These are phyloP conservation scores for Lippia alba DNA, from an alignment of 305 asterid genomes.

Conservation along the genomic window DNA sequence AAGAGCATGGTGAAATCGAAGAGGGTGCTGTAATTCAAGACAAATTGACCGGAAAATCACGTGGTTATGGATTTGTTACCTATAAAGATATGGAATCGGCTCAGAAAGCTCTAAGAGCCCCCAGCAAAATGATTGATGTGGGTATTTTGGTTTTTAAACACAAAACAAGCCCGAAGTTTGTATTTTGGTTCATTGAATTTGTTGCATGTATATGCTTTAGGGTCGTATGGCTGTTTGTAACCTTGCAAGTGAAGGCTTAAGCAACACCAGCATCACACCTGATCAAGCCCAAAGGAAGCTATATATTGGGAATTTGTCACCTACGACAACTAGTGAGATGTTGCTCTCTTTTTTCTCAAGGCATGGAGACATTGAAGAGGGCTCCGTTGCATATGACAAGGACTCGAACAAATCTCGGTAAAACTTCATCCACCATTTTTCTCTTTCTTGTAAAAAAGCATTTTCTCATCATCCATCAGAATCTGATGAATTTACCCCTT, in stretches of 20 bases:
- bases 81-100: slow-evolving; percentile 80
- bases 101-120: slow-evolving; percentile 74
- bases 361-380: slow-evolving; percentile 88
- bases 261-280: slow-evolving; percentile 56
- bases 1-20: slow-evolving; percentile 86
- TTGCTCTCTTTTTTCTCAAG: slow-evolving; percentile 61
- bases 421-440: slow-evolving; percentile 24
- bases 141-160: slow-evolving; percentile 34
- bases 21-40: slow-evolving; percentile 80
- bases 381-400: slow-evolving; percentile 90
- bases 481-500: slow-evolving; percentile 35
- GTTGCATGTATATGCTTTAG: slow-evolving; percentile 43
- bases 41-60: slow-evolving; percentile 80
- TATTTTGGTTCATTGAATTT: slow-evolving; percentile 11
- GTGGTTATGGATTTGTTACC: slow-evolving; percentile 87
- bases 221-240: slow-evolving; percentile 91
- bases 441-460: slow-evolving; percentile 4
- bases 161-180: neutral
- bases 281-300: slow-evolving; percentile 86
- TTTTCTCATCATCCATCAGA: neutral
- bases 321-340: slow-evolving; percentile 78
- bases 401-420: slow-evolving; percentile 85
- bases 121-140: slow-evolving; percentile 87
- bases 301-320: slow-evolving; percentile 79
- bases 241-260: slow-evolving; percentile 85